phyloP scores from a whole-genome alignment of 305 asterid species.

The Fraxinus greggii region DNA sequence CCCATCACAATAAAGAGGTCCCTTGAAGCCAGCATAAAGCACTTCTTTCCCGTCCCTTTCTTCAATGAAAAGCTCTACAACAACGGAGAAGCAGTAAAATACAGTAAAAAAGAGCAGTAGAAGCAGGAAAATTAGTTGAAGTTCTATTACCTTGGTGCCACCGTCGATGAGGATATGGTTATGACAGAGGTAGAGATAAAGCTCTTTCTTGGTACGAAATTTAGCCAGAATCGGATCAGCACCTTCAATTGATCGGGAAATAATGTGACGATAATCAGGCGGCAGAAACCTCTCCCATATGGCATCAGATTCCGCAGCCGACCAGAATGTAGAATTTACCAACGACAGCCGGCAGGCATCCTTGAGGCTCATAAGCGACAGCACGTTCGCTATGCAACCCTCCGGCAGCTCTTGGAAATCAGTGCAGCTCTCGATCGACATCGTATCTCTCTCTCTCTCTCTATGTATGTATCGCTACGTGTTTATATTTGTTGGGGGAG shows the following conservation, averaged over 20 bases:
- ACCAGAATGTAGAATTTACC: conserved; percentile 53
- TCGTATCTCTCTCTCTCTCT: background rate
- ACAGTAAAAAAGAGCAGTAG: background rate
- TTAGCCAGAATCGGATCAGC: conserved; percentile 28
- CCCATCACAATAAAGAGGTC: conserved; percentile 54
- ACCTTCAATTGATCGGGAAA: conserved; percentile 38
- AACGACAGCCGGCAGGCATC: conserved; percentile 65
- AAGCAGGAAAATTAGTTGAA: background rate
- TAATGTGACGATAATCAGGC: conserved; percentile 51
- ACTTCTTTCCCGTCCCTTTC: conserved; percentile 66
- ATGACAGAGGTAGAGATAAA: conserved; percentile 56
- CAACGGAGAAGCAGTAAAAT: conserved; percentile 17
- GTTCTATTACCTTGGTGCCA: conserved; percentile 49
- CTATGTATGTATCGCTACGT: background rate
- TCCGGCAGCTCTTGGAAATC: conserved; percentile 44
- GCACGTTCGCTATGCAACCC: conserved; percentile 57
- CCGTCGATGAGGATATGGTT: conserved; percentile 55
- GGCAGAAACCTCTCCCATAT: conserved; percentile 83
- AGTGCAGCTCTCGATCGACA: conserved; percentile 42
- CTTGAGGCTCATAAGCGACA: conserved; percentile 64
- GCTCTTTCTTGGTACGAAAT: conserved; percentile 49
- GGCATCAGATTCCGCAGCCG: conserved; percentile 67
- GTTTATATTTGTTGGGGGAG: no score
- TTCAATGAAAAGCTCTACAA: conserved; percentile 51
- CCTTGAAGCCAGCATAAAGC: conserved; percentile 68